Conservation (phyloP, 768 basidiomycete genomes). For the Suillus subalutaceus region DNA sequence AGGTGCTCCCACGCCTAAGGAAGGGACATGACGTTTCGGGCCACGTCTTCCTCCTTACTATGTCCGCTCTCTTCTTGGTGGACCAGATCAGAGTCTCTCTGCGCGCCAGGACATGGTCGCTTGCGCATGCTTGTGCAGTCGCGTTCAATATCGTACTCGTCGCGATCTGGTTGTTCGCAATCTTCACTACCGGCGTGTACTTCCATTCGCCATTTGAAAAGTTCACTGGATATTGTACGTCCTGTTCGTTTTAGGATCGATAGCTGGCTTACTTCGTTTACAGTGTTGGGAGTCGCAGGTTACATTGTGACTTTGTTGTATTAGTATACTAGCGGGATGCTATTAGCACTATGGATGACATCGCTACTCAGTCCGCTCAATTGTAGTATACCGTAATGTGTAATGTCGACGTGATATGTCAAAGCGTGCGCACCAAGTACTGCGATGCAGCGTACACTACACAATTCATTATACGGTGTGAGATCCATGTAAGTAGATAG, state of each 20-base stretch:
- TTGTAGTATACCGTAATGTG: background rate
- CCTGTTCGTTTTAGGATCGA: background rate
- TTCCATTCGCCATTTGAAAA: constrained; percentile 93
- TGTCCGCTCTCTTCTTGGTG: constrained; percentile 75
- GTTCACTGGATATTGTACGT: constrained; percentile 80
- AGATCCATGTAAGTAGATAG: constrained; percentile 2
- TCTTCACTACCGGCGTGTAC: constrained; percentile 81
- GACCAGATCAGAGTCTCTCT: constrained; percentile 71
- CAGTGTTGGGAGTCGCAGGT: constrained; percentile 43
- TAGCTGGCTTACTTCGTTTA: constrained; percentile 11
- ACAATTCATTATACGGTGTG: background rate
- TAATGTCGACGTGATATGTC: background rate
- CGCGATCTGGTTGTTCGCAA: constrained; percentile 71
- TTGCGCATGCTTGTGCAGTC: constrained; percentile 52
- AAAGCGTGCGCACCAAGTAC: background rate
- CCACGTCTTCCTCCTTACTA: constrained; percentile 87
- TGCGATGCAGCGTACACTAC: background rate
- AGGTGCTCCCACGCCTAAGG: constrained; percentile 60
- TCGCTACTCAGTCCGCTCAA: background rate
- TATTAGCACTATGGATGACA: background rate
- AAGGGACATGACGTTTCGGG: constrained; percentile 93
- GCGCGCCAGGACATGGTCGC: constrained; percentile 41
- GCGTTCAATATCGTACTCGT: constrained; percentile 50
- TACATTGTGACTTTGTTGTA: constrained; percentile 34
- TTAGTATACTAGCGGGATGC: constrained; percentile 9